Evolutionary conservation across 805 yeast genomes (phyloP), one percentile per base, ranked within the genome.

Genomic region (Ogataea saltuana): DNA sequence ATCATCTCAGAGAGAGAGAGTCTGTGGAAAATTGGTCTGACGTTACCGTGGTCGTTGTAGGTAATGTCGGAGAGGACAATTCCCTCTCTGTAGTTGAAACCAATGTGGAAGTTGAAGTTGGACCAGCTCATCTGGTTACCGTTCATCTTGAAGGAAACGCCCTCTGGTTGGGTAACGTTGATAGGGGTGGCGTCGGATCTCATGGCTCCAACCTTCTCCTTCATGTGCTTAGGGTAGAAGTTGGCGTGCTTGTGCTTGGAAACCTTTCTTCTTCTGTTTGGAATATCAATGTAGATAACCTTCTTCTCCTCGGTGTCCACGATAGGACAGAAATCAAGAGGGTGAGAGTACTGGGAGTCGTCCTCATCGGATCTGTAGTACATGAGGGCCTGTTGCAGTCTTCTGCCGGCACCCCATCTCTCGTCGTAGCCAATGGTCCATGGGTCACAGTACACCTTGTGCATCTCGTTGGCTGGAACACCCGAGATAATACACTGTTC

Each of bases 1-100:
- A 85, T 81, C 91, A 85, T 85, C 69, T 85, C 93, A 28, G 85
- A 72, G 47, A 85, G 69, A 3, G 91, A 85, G 57, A 85, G 72
- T 65, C 93, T 74, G 71, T 85, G 88, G 76, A 85, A 85, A 42
- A 85, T 65, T 30, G 90, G 84, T 65, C 89, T 73, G 37, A 72
- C 80, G 33, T 77, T 75, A 41, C 89, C 90, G 53, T 82, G 87
- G 61, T 85, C 91, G 58, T 84, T 82, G 74, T 80, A 85, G 27
- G 76, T 66, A 58, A 85, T 74, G 65, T 85, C 89, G 54, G 83
- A 77, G 50, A 85, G 73, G 22, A 85, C 91, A 61, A 85, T 81
- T 51, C 93, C 93, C 66, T 85, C 93, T 70, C 91, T 77, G 70
- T 84, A 83, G 72, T 85, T 85, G 77, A 85, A 85, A 28, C 93